A percentile compares a stretch with the other conserved stretches of the same genome.
phyloP scores from a whole-genome alignment of 345 rosid genomes.

The Melaleuca quinquenervia region DNA sequence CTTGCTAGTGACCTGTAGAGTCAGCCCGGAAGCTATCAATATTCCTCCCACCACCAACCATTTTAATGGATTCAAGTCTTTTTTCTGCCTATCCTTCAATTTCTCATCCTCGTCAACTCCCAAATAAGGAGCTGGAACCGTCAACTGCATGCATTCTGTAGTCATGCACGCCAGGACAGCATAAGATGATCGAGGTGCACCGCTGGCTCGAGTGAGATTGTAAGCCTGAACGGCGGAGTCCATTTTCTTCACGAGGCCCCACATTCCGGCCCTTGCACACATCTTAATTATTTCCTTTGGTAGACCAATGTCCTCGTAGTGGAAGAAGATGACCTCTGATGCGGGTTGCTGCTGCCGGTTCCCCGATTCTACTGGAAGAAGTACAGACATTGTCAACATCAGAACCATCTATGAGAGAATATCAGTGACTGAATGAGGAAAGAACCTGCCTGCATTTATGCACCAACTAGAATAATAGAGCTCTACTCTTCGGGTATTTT shows the following conservation, averaged over 20 bases:
- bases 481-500: background rate
- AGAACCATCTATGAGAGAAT: background rate
- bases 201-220: background rate
- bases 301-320: slow-evolving; percentile 7
- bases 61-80: background rate
- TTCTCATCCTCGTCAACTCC: background rate
- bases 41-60: slow-evolving; percentile 9
- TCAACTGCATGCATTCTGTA: background rate
- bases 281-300: slow-evolving; percentile 3
- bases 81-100: background rate
- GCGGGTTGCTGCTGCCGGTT: background rate
- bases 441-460: background rate
- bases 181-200: background rate
- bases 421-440: background rate
- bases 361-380: slow-evolving; percentile 5
- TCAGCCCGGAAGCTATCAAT: background rate
- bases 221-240: background rate
- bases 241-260: slow-evolving; percentile 8
- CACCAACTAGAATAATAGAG: slow-evolving; percentile 9
- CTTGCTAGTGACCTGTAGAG: background rate
- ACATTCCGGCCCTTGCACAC: slow-evolving; percentile 3
- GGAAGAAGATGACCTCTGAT: slow-evolving; percentile 9
- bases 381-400: background rate
- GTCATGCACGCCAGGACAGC: background rate
- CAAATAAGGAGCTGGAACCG: background rate